A percentile compares a stretch with the other conserved stretches of the same genome.
These are phyloP conservation scores for Cystoisospora suis DNA, from an alignment of 169 alveolate species.

Conservation along the genomic window DNA sequence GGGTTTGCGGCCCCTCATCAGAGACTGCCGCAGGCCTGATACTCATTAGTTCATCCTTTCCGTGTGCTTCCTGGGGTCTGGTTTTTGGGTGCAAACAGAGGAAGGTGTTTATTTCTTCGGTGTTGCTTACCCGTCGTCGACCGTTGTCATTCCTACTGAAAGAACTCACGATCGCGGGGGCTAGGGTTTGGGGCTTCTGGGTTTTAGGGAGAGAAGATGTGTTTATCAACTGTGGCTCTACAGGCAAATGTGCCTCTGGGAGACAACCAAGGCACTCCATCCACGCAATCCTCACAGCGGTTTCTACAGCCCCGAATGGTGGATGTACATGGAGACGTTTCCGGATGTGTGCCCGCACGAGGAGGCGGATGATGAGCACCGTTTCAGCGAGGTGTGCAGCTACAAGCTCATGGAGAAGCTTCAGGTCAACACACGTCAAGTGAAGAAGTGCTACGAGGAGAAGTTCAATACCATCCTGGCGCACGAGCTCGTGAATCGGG, in stretches of 20 bases:
- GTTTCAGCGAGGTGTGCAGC: constrained; percentile 45
- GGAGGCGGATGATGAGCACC: neutral
- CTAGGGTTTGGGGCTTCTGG: no score
- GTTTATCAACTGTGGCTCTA: no score
- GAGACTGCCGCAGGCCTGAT: no score
- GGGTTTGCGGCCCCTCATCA: no score
- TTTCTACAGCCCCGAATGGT: constrained; percentile 29
- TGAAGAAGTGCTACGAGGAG: constrained; percentile 40
- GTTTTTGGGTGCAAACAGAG: no score
- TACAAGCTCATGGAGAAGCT: constrained; percentile 31
- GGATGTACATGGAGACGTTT: constrained; percentile 26
- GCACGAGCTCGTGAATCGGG: constrained; percentile 41
- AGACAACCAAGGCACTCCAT: constrained; percentile 9
- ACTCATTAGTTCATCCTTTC: no score
- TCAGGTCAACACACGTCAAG: neutral
- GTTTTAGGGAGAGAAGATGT: no score
- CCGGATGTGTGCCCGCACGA: constrained; percentile 15
- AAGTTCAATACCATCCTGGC: constrained; percentile 28
- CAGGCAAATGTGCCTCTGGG: constrained; percentile 57
- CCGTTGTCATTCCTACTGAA: no score
- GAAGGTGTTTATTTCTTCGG: no score
- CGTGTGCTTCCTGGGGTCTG: no score
- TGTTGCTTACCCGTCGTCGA: no score
- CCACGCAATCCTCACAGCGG: neutral
- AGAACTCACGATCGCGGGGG: no score